A percentile compares a stretch with the other conserved stretches of the same genome.
Evolutionary conservation across 2,329 filamentous ascomycete species (phyloP).

Genomic region (Fusarium lateritium): DNA sequence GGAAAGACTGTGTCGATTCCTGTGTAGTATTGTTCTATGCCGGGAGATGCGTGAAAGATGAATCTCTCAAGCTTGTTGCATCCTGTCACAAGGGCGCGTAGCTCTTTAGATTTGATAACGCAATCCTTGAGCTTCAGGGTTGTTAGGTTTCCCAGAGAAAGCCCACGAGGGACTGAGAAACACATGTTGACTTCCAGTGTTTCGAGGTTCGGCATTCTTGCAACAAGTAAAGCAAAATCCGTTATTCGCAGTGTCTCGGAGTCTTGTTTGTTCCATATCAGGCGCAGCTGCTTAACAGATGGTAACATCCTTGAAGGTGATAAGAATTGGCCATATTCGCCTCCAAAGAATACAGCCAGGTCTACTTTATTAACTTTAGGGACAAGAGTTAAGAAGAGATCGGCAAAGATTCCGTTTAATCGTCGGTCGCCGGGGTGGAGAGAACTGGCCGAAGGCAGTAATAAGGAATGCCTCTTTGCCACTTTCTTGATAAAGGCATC

Average conservation of each 20-base stretch:
- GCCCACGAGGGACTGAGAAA: not conserved
- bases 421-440: not conserved
- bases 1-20: not conserved
- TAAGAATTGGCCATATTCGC: not conserved
- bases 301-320: not conserved
- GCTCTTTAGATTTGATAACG: not conserved
- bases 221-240: not conserved
- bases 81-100: not conserved
- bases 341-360: not conserved
- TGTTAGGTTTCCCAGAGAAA: not conserved
- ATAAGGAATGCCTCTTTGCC: not conserved
- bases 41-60: not conserved
- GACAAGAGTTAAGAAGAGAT: not conserved
- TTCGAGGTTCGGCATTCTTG: not conserved
- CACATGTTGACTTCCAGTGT: not conserved
- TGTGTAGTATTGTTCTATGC: not conserved
- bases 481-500: not conserved
- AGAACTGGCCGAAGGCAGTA: not conserved
- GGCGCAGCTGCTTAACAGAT: not conserved
- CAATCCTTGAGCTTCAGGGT: not conserved
- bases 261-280: not conserved
- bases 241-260: not conserved
- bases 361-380: not conserved
- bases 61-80: not conserved
- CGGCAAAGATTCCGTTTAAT: not conserved